Conservation (phyloP, 1,284 basidiomycete genomes). For the Ustilago hordei region DNA sequence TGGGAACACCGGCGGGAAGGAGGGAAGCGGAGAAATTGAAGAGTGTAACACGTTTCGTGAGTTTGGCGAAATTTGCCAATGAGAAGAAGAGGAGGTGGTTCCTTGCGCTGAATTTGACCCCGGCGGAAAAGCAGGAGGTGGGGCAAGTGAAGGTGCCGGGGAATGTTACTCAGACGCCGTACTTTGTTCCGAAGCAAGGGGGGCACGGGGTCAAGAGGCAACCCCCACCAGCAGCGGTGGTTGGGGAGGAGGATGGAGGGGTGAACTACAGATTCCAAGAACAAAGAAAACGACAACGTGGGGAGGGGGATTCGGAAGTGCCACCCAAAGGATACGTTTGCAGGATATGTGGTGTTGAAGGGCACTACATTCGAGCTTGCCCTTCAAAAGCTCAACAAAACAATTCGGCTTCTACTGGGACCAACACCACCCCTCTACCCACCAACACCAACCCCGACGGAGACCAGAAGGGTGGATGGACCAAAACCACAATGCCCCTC, state of each 20-base stretch:
- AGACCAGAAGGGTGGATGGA: neutral
- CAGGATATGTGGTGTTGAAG: slow-evolving; percentile 41
- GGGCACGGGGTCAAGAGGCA: slow-evolving; percentile 2
- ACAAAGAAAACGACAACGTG: slow-evolving; percentile 13
- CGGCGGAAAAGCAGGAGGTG: slow-evolving; percentile 19
- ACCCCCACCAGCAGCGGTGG: slow-evolving; percentile 5
- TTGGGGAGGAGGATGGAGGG: slow-evolving; percentile 8
- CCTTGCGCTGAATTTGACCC: slow-evolving; percentile 58
- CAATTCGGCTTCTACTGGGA: neutral
- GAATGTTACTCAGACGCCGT: slow-evolving; percentile 43
- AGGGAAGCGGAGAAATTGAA: slow-evolving; percentile 15
- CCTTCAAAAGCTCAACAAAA: slow-evolving; percentile 23
- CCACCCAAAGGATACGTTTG: slow-evolving; percentile 60
- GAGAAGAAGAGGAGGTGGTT: slow-evolving; percentile 65
- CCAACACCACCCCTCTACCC: slow-evolving; percentile 4
- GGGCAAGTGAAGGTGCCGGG: slow-evolving; percentile 10
- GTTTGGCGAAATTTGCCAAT: slow-evolving; percentile 61
- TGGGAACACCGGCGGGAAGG: neutral
- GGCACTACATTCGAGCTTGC: slow-evolving; percentile 55
- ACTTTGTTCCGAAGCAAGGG: slow-evolving; percentile 8
- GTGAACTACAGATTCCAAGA: slow-evolving; percentile 47
- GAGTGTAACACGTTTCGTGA: slow-evolving; percentile 59
- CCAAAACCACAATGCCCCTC: slow-evolving; percentile 20
- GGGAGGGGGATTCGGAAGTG: slow-evolving; percentile 18
- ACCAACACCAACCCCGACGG: neutral